A percentile compares a stretch with the other conserved stretches of the same genome.
Evolutionary conservation across 164 flowering plant genomes (phyloP).

Genomic region (Chimonanthus praecox): DNA sequence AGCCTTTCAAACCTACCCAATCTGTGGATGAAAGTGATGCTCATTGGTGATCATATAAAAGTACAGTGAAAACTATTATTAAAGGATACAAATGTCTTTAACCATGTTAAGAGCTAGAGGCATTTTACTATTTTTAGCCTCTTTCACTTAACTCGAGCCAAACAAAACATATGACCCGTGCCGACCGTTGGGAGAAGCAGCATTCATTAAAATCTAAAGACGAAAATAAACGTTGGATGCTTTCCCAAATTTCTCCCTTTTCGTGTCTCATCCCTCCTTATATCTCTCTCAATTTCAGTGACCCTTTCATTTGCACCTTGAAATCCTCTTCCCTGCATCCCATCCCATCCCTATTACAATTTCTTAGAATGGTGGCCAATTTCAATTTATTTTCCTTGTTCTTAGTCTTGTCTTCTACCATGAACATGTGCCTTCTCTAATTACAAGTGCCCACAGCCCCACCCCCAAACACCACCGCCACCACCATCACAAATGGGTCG

Average conservation of each 20-base stretch:
- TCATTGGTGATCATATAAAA: no score
- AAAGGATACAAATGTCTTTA: no score
- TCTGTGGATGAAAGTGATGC: no score
- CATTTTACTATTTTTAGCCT: no score
- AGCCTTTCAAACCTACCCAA: no score
- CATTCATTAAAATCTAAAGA: neutral
- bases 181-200: neutral
- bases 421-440: neutral
- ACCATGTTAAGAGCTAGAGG: no score
- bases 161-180: no score
- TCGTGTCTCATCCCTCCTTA: neutral
- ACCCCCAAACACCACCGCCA: conserved; percentile 12
- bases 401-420: neutral
- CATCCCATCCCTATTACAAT: neutral
- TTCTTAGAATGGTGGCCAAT: neutral
- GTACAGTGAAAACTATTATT: no score
- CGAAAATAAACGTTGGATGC: neutral
- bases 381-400: neutral
- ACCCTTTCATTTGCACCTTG: neutral
- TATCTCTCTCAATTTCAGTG: neutral
- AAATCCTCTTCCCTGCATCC: neutral
- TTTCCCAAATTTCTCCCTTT: neutral
- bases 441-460: neutral
- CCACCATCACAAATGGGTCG: conserved; percentile 48
- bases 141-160: no score